These are phyloP conservation scores for Puya raimondii DNA, from an alignment of 176 grass and related monocot species.

Conservation along the genomic window DNA sequence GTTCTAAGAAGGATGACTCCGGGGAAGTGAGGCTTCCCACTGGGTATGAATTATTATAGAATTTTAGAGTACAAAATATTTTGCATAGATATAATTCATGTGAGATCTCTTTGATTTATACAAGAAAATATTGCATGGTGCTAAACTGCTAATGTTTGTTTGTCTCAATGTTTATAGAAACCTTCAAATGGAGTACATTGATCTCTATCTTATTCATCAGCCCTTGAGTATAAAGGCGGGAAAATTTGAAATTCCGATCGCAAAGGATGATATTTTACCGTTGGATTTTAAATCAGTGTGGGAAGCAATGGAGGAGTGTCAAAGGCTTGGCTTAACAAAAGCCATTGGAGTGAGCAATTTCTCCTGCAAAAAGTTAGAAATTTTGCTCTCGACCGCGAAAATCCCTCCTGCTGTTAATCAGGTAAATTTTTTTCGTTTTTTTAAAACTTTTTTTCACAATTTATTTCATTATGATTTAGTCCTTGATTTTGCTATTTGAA, in stretches of 20 bases:
- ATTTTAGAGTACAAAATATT: too few relatives aligned
- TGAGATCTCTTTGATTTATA: background rate
- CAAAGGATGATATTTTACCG: conserved; percentile 8
- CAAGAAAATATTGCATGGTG: background rate
- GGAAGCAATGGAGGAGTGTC: conserved; percentile 33
- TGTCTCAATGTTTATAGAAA: conserved; percentile 9
- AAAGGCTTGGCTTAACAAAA: conserved; percentile 6
- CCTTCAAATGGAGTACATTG: conserved; percentile 41
- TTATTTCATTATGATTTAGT: too few relatives aligned
- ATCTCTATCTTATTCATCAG: conserved; percentile 55
- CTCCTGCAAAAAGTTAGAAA: conserved; percentile 26
- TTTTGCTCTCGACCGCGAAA: conserved; percentile 1
- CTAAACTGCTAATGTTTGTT: background rate
- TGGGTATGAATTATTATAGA: too few relatives aligned
- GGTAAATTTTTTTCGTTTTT: background rate
- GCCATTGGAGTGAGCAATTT: conserved; percentile 29
- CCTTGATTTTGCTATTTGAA: too few relatives aligned
- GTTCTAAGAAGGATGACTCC: too few relatives aligned
- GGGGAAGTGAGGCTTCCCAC: too few relatives aligned
- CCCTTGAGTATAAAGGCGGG: conserved; percentile 33
- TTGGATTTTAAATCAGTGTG: conserved; percentile 22
- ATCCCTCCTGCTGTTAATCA: conserved; percentile 23
- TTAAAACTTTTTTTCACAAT: too few relatives aligned
- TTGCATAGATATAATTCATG: background rate
- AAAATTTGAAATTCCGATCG: background rate